Evolutionary conservation across 1,284 basidiomycete species (phyloP), one percentile per base, ranked within the genome.

Genomic region (Ceratobasidium sp.): DNA sequence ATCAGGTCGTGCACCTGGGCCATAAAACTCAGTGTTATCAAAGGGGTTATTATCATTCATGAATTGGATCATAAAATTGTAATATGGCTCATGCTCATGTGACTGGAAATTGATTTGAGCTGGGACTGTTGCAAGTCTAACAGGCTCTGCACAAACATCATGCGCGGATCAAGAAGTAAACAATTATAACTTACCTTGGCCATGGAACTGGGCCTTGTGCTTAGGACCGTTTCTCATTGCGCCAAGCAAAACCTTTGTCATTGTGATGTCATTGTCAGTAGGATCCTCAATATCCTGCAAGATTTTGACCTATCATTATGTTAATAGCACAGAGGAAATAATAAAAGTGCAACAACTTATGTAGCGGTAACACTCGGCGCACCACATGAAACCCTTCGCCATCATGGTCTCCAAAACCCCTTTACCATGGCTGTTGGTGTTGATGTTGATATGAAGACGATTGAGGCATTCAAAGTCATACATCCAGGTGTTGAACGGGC

Each of bases 391-490:
- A 7, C 68, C 68, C 35, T 27, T 57, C 2, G 54, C 68, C 68
- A 70, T 70, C 18, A 54, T 70, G n/a, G 52, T 35, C 20, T 70
- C 54, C 38, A 70, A 59, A 14, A 38, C 52, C 20, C 68, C 68
- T 16, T 35, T 48, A 5, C 52, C 54, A 44, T 70, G 68, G 3
- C 52, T 54, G 35, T 70, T 70, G 3, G 52, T 70, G 27, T 70
- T 70, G 33, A 57, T 23, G 35, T 70, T 70, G 33, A 70, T 70
- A 2, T 59, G 16, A 3, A 59, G 7, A 8, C 54, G 54, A 27
- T 59, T 70, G 20, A 35, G 54, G 6, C 68, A 35, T 41, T 70
- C 68, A 59, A 70, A 70, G 8, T 14, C 30, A n/a, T 27, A 27
- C 38, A 41, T 23, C 52, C 52, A 59, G 23, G 52, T 71, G 8